Evolutionary conservation across 2,329 filamentous ascomycete species (phyloP), one percentile per base, ranked within the genome.

Genomic region (Clathrospora elynae): DNA sequence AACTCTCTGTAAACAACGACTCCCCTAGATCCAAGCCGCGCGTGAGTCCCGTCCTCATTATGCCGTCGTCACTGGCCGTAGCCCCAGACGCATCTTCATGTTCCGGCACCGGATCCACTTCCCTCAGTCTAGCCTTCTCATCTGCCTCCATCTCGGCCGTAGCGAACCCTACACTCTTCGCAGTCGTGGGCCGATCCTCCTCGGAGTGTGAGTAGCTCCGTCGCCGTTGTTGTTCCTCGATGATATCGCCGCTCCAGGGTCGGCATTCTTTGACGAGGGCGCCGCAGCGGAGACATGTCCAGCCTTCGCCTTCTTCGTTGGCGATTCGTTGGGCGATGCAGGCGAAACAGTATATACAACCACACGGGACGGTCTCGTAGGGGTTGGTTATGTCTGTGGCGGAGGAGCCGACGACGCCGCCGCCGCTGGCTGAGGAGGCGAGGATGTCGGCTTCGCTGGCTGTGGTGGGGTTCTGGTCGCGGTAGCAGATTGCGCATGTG

Each of bases 401-500:
- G 5, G 89, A 88, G 12, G 88, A 95, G 12, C 91, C 92, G 28
- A 95, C 79, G 8, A 96, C 86, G 10, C 91, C 90, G 47, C 85
- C 84, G 4, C 84, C 83, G 8, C 83, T 79, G 0, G 84, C 82
- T 1, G 59, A 62, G 4, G 62, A 53, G 11, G 86, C 84, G 55
- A 96, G 75, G 3, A 91, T 75, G 55, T 95, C 90, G 18, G 57
- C 46, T 31, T 80, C 84, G 71, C 95, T 90, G 1, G 82, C 64
- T 0, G 66, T 80, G 1, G 84, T 78, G 7, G 87, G 80, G 66
- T 95, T 96, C 68, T 95, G 90, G 58, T 96, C 91, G 61, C 91
- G 85, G 69, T 97, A 97, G 74, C 93, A 99, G 52, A 99, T 96
- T 35, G 91, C 91, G 69, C 93, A 99, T 0, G 92, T 97, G 46